These are phyloP conservation scores for Waitea zeae DNA, from an alignment of 1,284 basidiomycete genomes.

Conservation along the genomic window DNA sequence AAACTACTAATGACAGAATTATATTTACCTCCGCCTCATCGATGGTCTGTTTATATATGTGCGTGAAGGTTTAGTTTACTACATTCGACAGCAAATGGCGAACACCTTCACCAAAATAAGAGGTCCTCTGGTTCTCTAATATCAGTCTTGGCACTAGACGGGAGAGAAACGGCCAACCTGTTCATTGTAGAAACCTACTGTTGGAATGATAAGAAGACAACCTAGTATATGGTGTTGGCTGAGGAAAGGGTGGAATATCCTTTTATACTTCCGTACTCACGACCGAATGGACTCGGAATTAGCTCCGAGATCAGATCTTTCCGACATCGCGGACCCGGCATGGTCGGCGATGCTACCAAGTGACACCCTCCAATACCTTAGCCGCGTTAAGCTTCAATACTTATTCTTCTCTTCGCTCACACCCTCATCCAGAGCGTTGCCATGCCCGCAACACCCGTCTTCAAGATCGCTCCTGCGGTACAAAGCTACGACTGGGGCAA, in stretches of 20 bases:
- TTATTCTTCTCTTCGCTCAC: background rate
- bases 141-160: too few species aligned
- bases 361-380: background rate
- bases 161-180: too few species aligned
- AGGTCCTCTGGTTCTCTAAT: too few species aligned
- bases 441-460: conserved; percentile 19
- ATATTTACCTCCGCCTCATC: background rate
- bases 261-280: background rate
- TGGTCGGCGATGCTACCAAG: background rate
- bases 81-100: too few species aligned
- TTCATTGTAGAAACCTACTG: too few species aligned
- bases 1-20: background rate
- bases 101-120: too few species aligned
- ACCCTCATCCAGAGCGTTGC: background rate
- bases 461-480: conserved; percentile 49
- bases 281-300: background rate
- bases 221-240: too few species aligned
- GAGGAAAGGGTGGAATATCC: too few species aligned
- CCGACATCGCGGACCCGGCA: background rate
- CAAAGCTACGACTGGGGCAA: conserved; percentile 69
- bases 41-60: too few species aligned
- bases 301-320: background rate
- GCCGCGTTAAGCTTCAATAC: too few species aligned
- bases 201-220: too few species aligned
- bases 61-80: too few species aligned